Percentiles rank a stretch among this genome's conserved stretches.
These are phyloP conservation scores for Petrea volubilis DNA, from an alignment of 257 asterid genomes.

Conservation along the genomic window DNA sequence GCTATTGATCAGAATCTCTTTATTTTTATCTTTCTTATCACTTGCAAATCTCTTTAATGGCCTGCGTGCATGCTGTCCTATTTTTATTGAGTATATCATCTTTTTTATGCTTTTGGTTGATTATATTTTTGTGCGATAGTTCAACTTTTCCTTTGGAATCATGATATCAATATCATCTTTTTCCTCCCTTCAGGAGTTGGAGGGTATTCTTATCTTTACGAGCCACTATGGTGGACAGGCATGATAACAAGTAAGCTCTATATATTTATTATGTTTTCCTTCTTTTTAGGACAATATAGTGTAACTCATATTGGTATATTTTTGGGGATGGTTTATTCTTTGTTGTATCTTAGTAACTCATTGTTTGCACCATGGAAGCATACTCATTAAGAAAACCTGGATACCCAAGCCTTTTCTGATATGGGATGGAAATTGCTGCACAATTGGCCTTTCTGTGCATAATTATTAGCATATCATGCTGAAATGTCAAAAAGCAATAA, in stretches of 20 bases:
- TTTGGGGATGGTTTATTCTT: neutral
- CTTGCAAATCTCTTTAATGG: slow-evolving; percentile 3
- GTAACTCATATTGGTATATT: neutral
- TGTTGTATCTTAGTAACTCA: neutral
- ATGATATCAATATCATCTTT: neutral
- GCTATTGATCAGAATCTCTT: neutral
- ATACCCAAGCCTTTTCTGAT: slow-evolving; percentile 9
- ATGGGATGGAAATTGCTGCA: too few relatives aligned
- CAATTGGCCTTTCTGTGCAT: too few relatives aligned
- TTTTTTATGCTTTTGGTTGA: neutral
- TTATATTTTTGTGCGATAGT: slow-evolving; percentile 15
- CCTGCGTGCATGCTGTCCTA: slow-evolving; percentile 9
- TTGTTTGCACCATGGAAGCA: slow-evolving; percentile 3
- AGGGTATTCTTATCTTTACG: slow-evolving; percentile 78
- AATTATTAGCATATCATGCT: too few relatives aligned
- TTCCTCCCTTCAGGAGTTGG: slow-evolving; percentile 59
- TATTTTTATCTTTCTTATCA: neutral
- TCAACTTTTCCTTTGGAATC: slow-evolving; percentile 8
- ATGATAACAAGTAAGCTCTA: slow-evolving; percentile 71
- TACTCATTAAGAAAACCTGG: slow-evolving; percentile 5
- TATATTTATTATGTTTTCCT: neutral
- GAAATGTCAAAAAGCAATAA: too few relatives aligned
- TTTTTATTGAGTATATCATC: neutral
- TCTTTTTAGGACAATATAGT: neutral
- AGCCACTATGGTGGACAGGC: slow-evolving; percentile 96